Evolutionary conservation across 169 alveolate genomes (phyloP).

Genomic region (Babesia bovis): DNA sequence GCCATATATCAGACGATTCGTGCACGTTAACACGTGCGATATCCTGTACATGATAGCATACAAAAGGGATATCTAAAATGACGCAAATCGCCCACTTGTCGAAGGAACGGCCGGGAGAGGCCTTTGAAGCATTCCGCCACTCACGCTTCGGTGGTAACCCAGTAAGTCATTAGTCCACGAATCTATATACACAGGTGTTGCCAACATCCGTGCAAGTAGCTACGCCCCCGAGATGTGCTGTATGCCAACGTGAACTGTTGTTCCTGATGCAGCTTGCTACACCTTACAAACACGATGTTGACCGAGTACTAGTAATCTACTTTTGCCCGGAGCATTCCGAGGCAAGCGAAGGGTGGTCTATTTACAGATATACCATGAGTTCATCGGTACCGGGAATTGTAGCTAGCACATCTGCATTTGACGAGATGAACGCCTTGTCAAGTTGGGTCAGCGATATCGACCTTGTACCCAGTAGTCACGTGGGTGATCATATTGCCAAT

Average conservation of each 20-base stretch:
- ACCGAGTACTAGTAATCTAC: constrained; percentile 27
- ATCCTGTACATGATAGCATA: constrained; percentile 64
- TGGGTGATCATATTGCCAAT: not conserved
- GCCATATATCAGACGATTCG: constrained; percentile 52
- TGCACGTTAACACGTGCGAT: constrained; percentile 38
- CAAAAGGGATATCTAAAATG: constrained; percentile 2
- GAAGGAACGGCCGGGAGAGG: constrained; percentile 28
- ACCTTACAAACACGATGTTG: constrained; percentile 1
- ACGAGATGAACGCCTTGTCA: constrained; percentile 30
- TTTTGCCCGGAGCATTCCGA: constrained; percentile 44
- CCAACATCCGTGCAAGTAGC: not conserved
- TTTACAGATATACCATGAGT: constrained; percentile 10
- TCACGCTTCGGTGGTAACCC: constrained; percentile 40
- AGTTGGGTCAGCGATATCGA: constrained; percentile 31
- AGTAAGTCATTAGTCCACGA: constrained; percentile 18
- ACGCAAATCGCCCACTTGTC: constrained; percentile 31
- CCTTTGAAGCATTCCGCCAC: constrained; percentile 44
- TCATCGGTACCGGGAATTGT: not conserved
- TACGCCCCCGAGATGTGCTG: constrained; percentile 16
- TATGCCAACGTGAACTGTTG: constrained; percentile 16
- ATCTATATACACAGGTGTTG: not conserved
- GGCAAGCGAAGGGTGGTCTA: constrained; percentile 35
- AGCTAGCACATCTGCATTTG: constrained; percentile 15
- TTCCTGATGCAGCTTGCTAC: constrained; percentile 56
- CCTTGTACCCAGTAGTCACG: not conserved